Conservation (phyloP, 495 filamentous ascomycete genomes). For the Articulospora tetracladia region DNA sequence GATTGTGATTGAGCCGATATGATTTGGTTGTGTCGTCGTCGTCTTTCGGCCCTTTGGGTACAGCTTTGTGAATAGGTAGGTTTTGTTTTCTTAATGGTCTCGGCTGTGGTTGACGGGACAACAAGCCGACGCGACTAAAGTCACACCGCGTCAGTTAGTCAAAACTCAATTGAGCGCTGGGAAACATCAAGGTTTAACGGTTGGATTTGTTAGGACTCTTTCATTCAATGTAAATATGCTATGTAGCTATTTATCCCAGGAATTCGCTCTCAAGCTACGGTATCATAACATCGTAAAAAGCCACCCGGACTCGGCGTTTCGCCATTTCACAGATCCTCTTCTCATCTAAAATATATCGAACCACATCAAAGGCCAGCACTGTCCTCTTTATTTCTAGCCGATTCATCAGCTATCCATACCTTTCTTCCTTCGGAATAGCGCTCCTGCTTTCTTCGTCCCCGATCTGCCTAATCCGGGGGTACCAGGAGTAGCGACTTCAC, state of each 20-base stretch:
- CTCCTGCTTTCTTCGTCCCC: slow-evolving; percentile 4
- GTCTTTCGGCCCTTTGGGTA: too few relatives aligned
- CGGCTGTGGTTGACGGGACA: not conserved
- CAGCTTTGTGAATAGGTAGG: too few relatives aligned
- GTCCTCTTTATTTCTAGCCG: not conserved
- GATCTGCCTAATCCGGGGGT: not conserved
- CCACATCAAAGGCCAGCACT: not conserved
- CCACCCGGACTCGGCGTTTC: not conserved
- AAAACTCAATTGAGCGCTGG: too few relatives aligned
- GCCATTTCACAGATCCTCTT: not conserved
- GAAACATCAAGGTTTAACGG: too few relatives aligned
- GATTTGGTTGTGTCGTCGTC: slow-evolving; percentile 3
- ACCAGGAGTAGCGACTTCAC: not conserved
- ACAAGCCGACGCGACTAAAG: not conserved
- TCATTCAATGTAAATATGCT: not conserved
- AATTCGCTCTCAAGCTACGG: not conserved
- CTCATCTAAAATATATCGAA: not conserved
- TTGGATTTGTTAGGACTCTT: too few relatives aligned
- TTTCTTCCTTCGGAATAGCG: slow-evolving; percentile 15
- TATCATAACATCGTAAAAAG: slow-evolving; percentile 1
- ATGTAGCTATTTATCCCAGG: not conserved
- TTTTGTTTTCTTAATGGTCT: too few relatives aligned
- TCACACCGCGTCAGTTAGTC: too few relatives aligned
- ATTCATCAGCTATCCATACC: not conserved
- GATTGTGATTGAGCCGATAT: slow-evolving; percentile 17